A percentile compares a stretch with the other conserved stretches of the same genome.
Evolutionary conservation across 176 grass and related monocot genomes (phyloP).

Genomic region (Tillandsia fasciculata): DNA sequence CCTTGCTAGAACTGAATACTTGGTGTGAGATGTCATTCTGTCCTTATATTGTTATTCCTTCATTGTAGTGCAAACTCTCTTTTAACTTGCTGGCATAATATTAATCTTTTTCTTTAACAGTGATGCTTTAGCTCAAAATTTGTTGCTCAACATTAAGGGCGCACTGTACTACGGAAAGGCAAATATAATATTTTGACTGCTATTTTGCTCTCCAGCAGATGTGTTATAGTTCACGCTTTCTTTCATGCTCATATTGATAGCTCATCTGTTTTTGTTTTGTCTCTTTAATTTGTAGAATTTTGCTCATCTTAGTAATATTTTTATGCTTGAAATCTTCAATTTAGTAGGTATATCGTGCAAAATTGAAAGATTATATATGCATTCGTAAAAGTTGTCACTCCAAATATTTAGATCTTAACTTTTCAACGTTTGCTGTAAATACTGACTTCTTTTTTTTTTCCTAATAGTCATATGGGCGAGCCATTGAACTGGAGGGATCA

Average conservation of each 20-base stretch:
- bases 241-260: not conserved
- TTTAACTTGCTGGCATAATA: not conserved
- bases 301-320: not conserved
- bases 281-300: not conserved
- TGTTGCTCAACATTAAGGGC: too few species aligned
- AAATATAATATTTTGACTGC: too few species aligned
- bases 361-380: not conserved
- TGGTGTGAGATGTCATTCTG: too few species aligned
- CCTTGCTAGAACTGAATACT: too few species aligned
- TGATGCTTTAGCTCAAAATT: too few species aligned
- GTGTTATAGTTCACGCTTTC: not conserved
- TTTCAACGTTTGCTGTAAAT: not conserved
- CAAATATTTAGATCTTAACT: not conserved
- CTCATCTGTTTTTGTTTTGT: not conserved
- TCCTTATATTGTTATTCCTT: too few species aligned
- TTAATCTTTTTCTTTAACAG: too few species aligned
- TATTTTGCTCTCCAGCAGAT: too few species aligned
- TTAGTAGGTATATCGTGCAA: not conserved
- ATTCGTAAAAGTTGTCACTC: not conserved
- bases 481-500: constrained; percentile 71
- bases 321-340: not conserved
- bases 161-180: too few species aligned
- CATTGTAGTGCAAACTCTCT: too few species aligned
- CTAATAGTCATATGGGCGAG: constrained; percentile 80
- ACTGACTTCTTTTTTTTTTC: constrained; percentile 5